Evolutionary conservation across 306 rosid species (phyloP).

Genomic region (Biancaea sappan): DNA sequence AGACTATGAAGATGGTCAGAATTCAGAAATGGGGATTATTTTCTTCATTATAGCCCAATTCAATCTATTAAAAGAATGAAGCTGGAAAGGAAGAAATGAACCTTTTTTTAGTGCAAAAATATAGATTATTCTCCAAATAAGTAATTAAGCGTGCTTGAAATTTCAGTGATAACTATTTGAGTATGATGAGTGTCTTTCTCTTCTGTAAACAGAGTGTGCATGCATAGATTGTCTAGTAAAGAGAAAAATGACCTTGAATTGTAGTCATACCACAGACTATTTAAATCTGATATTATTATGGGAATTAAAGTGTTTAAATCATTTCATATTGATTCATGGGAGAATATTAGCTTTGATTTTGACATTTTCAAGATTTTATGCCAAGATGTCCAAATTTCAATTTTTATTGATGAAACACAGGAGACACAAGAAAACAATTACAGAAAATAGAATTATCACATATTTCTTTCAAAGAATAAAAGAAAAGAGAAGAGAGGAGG

Average conservation of each 20-base stretch:
- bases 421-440: background rate
- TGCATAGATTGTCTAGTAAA: background rate
- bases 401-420: slow-evolving; percentile 15
- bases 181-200: background rate
- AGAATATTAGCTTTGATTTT: slow-evolving; percentile 24
- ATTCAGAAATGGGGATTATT: background rate
- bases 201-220: background rate
- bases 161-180: background rate
- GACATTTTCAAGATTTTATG: background rate
- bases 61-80: background rate
- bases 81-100: slow-evolving; percentile 17
- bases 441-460: background rate
- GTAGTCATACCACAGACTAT: too few species aligned
- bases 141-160: background rate
- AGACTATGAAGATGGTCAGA: background rate
- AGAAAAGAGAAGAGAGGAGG: background rate
- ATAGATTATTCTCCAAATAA: background rate
- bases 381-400: slow-evolving; percentile 13
- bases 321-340: background rate
- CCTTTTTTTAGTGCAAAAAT: background rate
- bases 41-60: background rate
- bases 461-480: background rate
- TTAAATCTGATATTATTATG: background rate
- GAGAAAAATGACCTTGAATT: background rate
- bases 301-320: slow-evolving; percentile 9